Evolutionary conservation across 768 basidiomycete species (phyloP).

Genomic region (Neoboletus magnificus): DNA sequence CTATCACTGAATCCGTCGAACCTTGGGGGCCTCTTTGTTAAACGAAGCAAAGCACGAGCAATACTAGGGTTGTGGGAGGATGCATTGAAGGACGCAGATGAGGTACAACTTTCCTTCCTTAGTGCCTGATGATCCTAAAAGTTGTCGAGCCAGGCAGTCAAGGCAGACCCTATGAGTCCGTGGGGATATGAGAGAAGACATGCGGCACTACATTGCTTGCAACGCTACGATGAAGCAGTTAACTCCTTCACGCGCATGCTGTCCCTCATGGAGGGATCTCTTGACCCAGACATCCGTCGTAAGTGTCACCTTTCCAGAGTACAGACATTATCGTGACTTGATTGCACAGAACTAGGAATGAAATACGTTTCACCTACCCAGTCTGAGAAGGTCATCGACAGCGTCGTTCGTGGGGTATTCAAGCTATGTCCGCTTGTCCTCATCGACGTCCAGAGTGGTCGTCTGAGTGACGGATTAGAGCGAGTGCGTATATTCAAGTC

Average conservation of each 20-base stretch:
- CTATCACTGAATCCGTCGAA: background rate
- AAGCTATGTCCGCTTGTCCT: background rate
- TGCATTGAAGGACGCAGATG: constrained; percentile 12
- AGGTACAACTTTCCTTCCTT: background rate
- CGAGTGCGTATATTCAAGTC: background rate
- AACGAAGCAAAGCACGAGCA: constrained; percentile 4
- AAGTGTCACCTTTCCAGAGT: background rate
- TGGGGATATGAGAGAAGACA: constrained; percentile 4
- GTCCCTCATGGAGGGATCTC: background rate
- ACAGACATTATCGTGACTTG: background rate
- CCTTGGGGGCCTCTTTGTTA: background rate
- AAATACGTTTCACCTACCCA: background rate
- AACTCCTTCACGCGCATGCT: background rate
- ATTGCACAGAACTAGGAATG: background rate
- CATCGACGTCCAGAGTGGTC: background rate
- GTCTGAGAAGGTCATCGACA: background rate
- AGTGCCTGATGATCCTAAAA: background rate
- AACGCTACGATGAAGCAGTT: background rate
- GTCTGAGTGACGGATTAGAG: background rate
- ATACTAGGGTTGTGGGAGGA: background rate
- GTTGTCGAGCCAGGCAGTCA: background rate
- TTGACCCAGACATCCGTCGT: background rate
- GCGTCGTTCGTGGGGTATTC: background rate
- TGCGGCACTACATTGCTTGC: background rate
- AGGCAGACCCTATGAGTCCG: background rate